Evolutionary conservation across 345 rosid species (phyloP).

Genomic region (Euphorbia lathyris): DNA sequence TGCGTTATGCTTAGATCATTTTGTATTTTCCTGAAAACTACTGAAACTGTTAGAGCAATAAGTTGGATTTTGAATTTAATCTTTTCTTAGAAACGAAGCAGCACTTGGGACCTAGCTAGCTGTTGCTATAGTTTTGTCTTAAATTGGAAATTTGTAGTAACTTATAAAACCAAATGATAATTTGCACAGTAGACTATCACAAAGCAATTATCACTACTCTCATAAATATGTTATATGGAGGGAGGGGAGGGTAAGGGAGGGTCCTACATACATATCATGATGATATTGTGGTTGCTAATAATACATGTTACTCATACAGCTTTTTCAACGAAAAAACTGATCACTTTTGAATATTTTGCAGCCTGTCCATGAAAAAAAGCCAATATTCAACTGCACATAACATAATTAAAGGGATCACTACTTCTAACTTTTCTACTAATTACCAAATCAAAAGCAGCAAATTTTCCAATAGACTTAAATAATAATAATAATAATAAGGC

Average conservation of each 20-base stretch:
- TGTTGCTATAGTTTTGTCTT: not conserved
- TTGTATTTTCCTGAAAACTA: no score
- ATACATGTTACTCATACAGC: not conserved
- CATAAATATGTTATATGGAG: no score
- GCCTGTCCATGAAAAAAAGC: not conserved
- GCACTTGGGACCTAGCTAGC: no score
- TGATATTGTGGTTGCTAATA: not conserved
- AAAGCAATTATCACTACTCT: not conserved
- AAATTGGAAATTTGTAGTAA: not conserved
- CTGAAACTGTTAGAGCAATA: no score
- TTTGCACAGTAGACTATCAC: not conserved
- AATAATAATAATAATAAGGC: no score
- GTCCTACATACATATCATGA: not conserved
- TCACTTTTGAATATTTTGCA: slow-evolving; percentile 1
- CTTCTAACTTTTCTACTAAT: no score
- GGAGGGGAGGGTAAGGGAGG: no score
- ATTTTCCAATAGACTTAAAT: no score
- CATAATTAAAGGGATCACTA: not conserved
- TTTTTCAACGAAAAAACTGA: slow-evolving; percentile 1
- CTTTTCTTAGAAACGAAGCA: no score
- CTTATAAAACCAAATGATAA: not conserved
- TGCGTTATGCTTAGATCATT: no score
- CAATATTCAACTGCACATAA: not conserved
- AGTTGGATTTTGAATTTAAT: no score
- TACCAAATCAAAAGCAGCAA: no score